Evolutionary conservation across 192 early-diverging fungal genomes (phyloP).

Genomic region (Umbelopsis sp.): DNA sequence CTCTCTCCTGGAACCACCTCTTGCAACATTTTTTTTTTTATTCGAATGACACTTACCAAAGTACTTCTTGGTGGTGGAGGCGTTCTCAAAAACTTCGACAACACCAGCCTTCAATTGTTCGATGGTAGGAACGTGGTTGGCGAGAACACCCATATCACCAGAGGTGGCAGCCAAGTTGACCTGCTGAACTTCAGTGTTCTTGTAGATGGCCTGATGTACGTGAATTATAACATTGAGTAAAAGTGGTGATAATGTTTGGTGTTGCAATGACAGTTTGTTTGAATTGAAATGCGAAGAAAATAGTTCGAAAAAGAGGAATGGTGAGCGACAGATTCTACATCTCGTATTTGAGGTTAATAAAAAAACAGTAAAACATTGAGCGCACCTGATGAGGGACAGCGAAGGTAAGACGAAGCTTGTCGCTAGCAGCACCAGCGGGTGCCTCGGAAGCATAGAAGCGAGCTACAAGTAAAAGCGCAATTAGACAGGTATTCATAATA

Average conservation of each 20-base stretch:
- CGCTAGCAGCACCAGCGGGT: slow-evolving; percentile 51
- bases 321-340: background rate
- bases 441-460: slow-evolving; percentile 87
- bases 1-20: background rate
- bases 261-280: background rate
- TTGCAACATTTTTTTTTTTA: background rate
- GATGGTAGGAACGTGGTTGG: slow-evolving; percentile 96
- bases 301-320: background rate
- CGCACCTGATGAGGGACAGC: slow-evolving; percentile 86
- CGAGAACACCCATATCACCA: slow-evolving; percentile 97
- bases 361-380: background rate
- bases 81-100: slow-evolving; percentile 78
- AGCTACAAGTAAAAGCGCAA: slow-evolving; percentile 36
- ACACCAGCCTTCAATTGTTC: slow-evolving; percentile 93
- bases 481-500: slow-evolving; percentile 1
- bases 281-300: background rate
- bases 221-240: background rate
- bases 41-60: slow-evolving; percentile 74
- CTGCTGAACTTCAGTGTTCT: slow-evolving; percentile 76
- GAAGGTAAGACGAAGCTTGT: slow-evolving; percentile 87
- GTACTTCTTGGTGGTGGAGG: slow-evolving; percentile 81
- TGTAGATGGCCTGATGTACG: slow-evolving; percentile 64
- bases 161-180: slow-evolving; percentile 92
- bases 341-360: background rate
- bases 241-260: background rate